Conservation (phyloP, 768 basidiomycete genomes). For the Scleroderma citrinum region DNA sequence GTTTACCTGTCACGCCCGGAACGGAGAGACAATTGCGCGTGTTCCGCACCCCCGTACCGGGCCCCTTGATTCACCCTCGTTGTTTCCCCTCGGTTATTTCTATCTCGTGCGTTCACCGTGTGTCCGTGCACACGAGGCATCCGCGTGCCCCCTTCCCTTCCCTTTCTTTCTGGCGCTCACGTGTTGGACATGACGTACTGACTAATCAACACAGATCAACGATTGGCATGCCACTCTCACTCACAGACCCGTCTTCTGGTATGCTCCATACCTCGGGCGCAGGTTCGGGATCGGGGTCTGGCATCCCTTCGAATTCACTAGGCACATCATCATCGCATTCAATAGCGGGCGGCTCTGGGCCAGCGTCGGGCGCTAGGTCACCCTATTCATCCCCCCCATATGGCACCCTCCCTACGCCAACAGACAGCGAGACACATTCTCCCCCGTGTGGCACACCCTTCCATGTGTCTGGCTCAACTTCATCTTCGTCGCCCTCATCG, state of each 20-base stretch:
- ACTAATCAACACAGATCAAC: constrained; percentile 37
- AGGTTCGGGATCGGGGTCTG: background rate
- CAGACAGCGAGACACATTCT: constrained; percentile 55
- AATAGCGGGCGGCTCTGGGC: background rate
- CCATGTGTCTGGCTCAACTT: constrained; percentile 15
- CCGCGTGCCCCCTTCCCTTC: constrained; percentile 21
- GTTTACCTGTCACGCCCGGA: background rate
- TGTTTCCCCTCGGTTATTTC: constrained; percentile 8
- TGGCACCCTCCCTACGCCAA: constrained; percentile 50
- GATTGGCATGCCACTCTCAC: constrained; percentile 23
- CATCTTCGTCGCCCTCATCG: background rate
- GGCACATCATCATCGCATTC: background rate
- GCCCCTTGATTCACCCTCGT: background rate
- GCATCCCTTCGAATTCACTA: background rate
- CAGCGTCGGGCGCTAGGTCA: background rate
- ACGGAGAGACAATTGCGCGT: too few species aligned
- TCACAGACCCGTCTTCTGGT: background rate
- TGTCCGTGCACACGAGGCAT: constrained; percentile 19
- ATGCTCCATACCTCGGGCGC: background rate
- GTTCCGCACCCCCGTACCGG: too few species aligned
- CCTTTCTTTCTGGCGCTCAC: too few species aligned
- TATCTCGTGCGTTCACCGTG: background rate
- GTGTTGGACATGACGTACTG: background rate
- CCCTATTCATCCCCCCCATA: constrained; percentile 29
- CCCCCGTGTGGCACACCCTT: constrained; percentile 36